A percentile compares a stretch with the other conserved stretches of the same genome.
Evolutionary conservation across 805 yeast species (phyloP).

Genomic region (Metschnikowia orientalis): DNA sequence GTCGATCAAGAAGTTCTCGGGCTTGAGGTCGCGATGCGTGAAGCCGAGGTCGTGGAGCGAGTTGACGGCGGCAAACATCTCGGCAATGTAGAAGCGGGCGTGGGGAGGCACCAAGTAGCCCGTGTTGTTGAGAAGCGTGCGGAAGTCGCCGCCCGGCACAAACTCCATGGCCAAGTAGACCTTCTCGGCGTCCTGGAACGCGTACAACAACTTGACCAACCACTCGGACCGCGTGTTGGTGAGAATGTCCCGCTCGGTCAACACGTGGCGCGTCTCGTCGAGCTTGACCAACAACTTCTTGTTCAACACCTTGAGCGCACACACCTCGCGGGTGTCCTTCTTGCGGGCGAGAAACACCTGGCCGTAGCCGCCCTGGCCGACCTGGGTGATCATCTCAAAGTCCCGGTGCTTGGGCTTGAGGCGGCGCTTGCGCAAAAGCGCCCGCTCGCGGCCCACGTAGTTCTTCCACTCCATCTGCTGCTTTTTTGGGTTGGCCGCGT

Average conservation of each 20-base stretch:
- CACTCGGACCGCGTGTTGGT: constrained; percentile 96
- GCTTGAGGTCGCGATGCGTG: constrained; percentile 95
- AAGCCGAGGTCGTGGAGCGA: constrained; percentile 92
- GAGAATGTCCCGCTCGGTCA: constrained; percentile 93
- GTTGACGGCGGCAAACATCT: constrained; percentile 93
- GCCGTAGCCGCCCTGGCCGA: constrained; percentile 99
- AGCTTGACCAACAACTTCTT: constrained; percentile 80
- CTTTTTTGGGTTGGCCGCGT: constrained; percentile 25
- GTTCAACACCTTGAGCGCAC: constrained; percentile 89
- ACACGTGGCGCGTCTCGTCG: constrained; percentile 92
- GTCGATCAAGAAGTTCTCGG: constrained; percentile 88
- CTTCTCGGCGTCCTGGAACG: constrained; percentile 88
- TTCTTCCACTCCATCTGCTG: constrained; percentile 60
- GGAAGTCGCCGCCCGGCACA: constrained; percentile 99
- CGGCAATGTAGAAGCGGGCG: constrained; percentile 90
- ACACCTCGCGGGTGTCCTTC: constrained; percentile 89
- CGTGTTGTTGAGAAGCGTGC: constrained; percentile 89
- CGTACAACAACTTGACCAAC: constrained; percentile 89
- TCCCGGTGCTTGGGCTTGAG: constrained; percentile 91
- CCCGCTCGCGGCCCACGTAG: constrained; percentile 80
- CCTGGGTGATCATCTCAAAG: constrained; percentile 94
- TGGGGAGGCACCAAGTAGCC: constrained; percentile 92
- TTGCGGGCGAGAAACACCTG: constrained; percentile 96
- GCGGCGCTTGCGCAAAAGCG: constrained; percentile 80
- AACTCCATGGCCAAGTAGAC: constrained; percentile 97